phyloP scores from a whole-genome alignment of 1,284 basidiomycete genomes.

The Tilletiaria anomala region DNA sequence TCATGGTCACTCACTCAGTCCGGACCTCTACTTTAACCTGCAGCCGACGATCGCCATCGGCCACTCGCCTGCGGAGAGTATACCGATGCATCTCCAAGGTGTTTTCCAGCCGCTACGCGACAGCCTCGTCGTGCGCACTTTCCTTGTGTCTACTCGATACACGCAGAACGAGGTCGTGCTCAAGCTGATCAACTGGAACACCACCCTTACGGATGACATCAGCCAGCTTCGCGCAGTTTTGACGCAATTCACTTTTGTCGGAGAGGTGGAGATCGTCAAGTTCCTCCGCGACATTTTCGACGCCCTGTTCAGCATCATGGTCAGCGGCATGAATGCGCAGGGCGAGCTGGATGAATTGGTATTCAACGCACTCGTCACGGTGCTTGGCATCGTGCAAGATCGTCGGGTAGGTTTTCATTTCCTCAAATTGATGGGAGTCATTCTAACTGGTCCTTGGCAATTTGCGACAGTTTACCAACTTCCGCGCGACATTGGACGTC shows the following conservation, averaged over 20 bases:
- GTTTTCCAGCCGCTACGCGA: slow-evolving; percentile 47
- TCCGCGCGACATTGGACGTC: slow-evolving; percentile 77
- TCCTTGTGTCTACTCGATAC: slow-evolving; percentile 78
- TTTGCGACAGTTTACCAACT: slow-evolving; percentile 53
- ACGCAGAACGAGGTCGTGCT: slow-evolving; percentile 81
- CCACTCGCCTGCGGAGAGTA: slow-evolving; percentile 43
- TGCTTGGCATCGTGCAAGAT: slow-evolving; percentile 69
- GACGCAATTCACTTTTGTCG: slow-evolving; percentile 76
- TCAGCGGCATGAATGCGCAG: slow-evolving; percentile 56
- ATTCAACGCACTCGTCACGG: slow-evolving; percentile 77
- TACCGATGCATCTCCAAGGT: too few relatives aligned
- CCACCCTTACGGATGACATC: slow-evolving; percentile 44
- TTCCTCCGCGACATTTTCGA: slow-evolving; percentile 83
- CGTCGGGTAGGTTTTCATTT: slow-evolving; percentile 40
- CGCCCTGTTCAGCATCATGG: slow-evolving; percentile 75
- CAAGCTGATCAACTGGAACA: slow-evolving; percentile 69
- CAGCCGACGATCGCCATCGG: slow-evolving; percentile 52
- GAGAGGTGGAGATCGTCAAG: slow-evolving; percentile 61
- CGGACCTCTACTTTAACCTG: slow-evolving; percentile 44
- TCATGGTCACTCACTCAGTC: slow-evolving; percentile 47
- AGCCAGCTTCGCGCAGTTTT: slow-evolving; percentile 56
- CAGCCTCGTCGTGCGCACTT: slow-evolving; percentile 66
- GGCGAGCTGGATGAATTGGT: slow-evolving; percentile 73
- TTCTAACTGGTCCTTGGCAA: background rate
- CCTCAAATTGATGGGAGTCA: background rate